phyloP scores from a whole-genome alignment of 2,329 filamentous ascomycete species.

The Penicillium sp. region DNA sequence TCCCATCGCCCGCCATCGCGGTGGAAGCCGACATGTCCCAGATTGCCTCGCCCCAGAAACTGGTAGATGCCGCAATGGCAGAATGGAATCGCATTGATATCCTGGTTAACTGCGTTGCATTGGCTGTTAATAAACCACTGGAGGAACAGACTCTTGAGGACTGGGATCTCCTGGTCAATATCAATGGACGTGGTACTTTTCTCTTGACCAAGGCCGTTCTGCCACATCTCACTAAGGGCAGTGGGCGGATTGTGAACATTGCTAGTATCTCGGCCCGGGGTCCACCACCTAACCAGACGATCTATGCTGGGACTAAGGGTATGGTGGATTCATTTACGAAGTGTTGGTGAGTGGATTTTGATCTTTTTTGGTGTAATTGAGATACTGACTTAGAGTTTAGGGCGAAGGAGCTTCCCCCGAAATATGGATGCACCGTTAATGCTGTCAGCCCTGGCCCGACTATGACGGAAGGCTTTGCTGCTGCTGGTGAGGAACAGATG shows the following conservation, averaged over 20 bases:
- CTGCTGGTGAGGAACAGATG: constrained; percentile 43
- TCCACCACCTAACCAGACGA: constrained; percentile 42
- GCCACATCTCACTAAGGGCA: constrained; percentile 38
- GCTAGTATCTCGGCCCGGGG: constrained; percentile 38
- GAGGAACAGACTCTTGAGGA: constrained; percentile 34
- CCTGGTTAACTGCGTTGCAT: constrained; percentile 22
- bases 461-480: constrained; percentile 38
- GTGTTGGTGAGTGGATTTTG: constrained; percentile 32
- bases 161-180: constrained; percentile 24
- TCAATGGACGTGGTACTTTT: constrained; percentile 25
- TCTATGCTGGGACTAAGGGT: constrained; percentile 53
- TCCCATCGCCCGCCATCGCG: constrained; percentile 36
- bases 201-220: constrained; percentile 31
- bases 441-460: constrained; percentile 48
- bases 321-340: constrained; percentile 52
- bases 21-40: constrained; percentile 48
- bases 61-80: constrained; percentile 39
- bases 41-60: constrained; percentile 34
- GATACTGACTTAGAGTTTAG: constrained; percentile 2
- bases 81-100: constrained; percentile 44
- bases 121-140: constrained; percentile 40
- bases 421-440: constrained; percentile 51
- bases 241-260: constrained; percentile 48
- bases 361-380: not conserved
- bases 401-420: constrained; percentile 47